phyloP scores from a whole-genome alignment of 2,329 filamentous ascomycete genomes.

The Neopestalotiopsis rosae region DNA sequence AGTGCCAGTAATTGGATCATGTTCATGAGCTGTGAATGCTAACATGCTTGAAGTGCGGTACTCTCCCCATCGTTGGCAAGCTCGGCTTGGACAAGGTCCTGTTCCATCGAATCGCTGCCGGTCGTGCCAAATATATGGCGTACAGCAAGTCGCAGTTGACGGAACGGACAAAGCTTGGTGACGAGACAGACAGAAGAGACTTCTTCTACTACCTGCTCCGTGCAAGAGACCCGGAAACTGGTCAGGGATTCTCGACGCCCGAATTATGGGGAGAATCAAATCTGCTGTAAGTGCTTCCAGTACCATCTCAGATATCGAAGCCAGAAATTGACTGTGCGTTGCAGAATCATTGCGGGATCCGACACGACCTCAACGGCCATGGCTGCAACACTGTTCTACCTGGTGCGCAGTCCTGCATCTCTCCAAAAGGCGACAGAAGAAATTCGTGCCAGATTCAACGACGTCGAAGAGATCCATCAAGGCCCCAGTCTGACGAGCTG shows the following conservation, averaged over 20 bases:
- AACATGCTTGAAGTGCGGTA: slow-evolving; percentile 61
- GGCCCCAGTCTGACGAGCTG: slow-evolving; percentile 55
- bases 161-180: slow-evolving; percentile 69
- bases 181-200: slow-evolving; percentile 71
- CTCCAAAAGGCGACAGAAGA: slow-evolving; percentile 55
- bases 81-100: slow-evolving; percentile 71
- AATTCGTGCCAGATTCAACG: slow-evolving; percentile 55
- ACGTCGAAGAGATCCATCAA: slow-evolving; percentile 60
- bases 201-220: slow-evolving; percentile 79
- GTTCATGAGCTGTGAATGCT: not conserved
- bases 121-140: slow-evolving; percentile 72
- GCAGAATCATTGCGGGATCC: slow-evolving; percentile 70
- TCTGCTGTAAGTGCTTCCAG: slow-evolving; percentile 55
- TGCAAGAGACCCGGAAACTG: slow-evolving; percentile 74
- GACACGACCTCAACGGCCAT: slow-evolving; percentile 75
- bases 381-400: slow-evolving; percentile 68
- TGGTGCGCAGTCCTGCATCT: slow-evolving; percentile 56
- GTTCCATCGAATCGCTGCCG: slow-evolving; percentile 69
- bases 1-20: slow-evolving; percentile 33
- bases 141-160: slow-evolving; percentile 72
- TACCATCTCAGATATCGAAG: not conserved
- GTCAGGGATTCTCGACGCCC: slow-evolving; percentile 66
- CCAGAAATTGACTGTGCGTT: not conserved
- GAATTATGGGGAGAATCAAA: slow-evolving; percentile 77
- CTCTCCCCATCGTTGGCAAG: slow-evolving; percentile 71